A percentile compares a stretch with the other conserved stretches of the same genome.
Evolutionary conservation across 1,284 basidiomycete genomes (phyloP).

Genomic region (Ganoderma meredithae): DNA sequence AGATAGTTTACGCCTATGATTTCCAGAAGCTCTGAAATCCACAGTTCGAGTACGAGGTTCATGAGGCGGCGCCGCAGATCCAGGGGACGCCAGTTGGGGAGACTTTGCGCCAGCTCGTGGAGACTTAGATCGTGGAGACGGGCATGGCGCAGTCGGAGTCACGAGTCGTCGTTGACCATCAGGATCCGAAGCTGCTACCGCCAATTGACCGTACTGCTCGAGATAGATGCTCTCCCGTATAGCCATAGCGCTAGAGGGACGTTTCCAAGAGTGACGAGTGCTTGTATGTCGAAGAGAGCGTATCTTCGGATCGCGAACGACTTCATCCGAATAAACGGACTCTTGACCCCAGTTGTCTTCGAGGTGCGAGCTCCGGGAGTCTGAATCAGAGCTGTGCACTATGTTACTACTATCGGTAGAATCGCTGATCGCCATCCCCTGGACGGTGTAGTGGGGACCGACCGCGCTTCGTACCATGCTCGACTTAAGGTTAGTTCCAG

Average conservation of each 20-base stretch:
- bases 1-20: not conserved
- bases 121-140: conserved; percentile 19
- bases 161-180: conserved; percentile 9
- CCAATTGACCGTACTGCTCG: conserved; percentile 1
- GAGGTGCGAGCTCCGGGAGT: not conserved
- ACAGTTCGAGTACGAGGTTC: not conserved
- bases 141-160: conserved; percentile 8
- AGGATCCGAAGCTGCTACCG: not conserved
- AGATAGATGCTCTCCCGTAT: conserved; percentile 1
- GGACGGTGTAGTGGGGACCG: conserved; percentile 40
- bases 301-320: not conserved
- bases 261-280: conserved; percentile 1
- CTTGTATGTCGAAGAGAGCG: conserved; percentile 16
- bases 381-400: not conserved
- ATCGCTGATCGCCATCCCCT: conserved; percentile 49
- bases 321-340: conserved; percentile 32
- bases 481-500: conserved; percentile 1
- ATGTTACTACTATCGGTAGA: conserved; percentile 42
- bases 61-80: conserved; percentile 2
- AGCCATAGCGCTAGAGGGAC: conserved; percentile 10
- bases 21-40: not conserved
- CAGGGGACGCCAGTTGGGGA: conserved; percentile 8
- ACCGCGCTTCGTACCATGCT: conserved; percentile 30
- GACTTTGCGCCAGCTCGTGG: not conserved
- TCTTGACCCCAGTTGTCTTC: conserved; percentile 24